Evolutionary conservation across 441 rosid genomes (phyloP).

Genomic region (Pelargonium myrrhifolium): DNA sequence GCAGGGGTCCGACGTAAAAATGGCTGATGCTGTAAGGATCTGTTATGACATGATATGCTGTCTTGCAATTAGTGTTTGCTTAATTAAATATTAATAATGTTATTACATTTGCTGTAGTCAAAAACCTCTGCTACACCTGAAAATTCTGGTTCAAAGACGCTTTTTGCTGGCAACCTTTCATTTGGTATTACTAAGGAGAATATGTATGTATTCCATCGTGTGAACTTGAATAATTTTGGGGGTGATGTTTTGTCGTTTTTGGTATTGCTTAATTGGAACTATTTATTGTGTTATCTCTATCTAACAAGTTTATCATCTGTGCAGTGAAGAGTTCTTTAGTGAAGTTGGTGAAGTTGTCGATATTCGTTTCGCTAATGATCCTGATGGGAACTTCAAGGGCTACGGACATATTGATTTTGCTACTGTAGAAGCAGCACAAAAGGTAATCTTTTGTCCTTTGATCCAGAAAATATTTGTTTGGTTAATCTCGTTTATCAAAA

Average conservation of each 20-base stretch:
- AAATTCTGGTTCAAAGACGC: conserved; percentile 46
- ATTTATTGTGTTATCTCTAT: too few relatives aligned
- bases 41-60: not conserved
- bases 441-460: conserved; percentile 27
- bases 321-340: conserved; percentile 66
- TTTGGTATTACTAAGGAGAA: conserved; percentile 44
- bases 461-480: not conserved
- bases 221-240: not conserved
- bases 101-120: conserved; percentile 33
- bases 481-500: too few relatives aligned
- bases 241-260: too few relatives aligned
- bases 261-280: too few relatives aligned
- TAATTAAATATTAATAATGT: too few relatives aligned
- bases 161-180: conserved; percentile 65
- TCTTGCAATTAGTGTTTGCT: too few relatives aligned
- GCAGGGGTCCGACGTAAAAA: conserved; percentile 56
- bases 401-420: conserved; percentile 79
- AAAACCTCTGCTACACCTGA: conserved; percentile 45
- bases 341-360: conserved; percentile 61
- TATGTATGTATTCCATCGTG: conserved; percentile 40
- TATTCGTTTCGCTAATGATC: conserved; percentile 48
- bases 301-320: conserved; percentile 1
- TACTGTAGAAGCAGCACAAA: conserved; percentile 53
- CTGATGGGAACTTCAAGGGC: conserved; percentile 57
- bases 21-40: conserved; percentile 38